These are phyloP conservation scores for Cadophora luteo-olivacea DNA, from an alignment of 2,329 filamentous ascomycete genomes.

Conservation along the genomic window DNA sequence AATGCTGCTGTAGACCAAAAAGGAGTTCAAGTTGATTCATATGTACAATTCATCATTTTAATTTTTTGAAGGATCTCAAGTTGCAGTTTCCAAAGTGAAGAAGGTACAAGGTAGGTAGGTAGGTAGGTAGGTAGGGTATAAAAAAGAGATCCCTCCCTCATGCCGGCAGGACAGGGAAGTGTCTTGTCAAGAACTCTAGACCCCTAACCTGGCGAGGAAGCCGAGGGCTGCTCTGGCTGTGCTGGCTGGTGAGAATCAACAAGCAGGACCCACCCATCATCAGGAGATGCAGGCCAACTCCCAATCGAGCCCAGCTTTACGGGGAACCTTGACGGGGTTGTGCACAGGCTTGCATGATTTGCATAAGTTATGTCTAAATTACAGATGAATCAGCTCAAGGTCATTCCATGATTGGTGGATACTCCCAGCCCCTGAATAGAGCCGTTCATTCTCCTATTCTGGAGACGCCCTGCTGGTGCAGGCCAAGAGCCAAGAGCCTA, in stretches of 20 bases:
- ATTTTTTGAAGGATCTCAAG: conserved; percentile 2
- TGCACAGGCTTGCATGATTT: conserved; percentile 22
- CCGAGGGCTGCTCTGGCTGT: not conserved
- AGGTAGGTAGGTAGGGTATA: not conserved
- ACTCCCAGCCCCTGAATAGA: conserved; percentile 9
- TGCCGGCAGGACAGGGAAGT: conserved; percentile 7
- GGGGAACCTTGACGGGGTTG: conserved; percentile 26
- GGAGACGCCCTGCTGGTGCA: conserved; percentile 4
- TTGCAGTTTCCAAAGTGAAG: conserved; percentile 11
- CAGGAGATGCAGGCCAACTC: not conserved
- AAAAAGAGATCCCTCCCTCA: not conserved
- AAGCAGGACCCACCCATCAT: not conserved
- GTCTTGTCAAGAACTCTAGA: not conserved
- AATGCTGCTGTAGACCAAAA: conserved; percentile 17
- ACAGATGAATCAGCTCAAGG: conserved; percentile 17
- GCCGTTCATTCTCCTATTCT: conserved; percentile 17
- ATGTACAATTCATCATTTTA: conserved; percentile 11
- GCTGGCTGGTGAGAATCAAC: not conserved
- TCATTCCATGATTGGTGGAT: conserved; percentile 6
- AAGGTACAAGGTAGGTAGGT: too few species aligned
- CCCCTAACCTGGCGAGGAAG: conserved; percentile 1
- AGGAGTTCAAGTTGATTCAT: not conserved
- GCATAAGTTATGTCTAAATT: conserved; percentile 26
- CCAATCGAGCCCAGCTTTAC: conserved; percentile 17
- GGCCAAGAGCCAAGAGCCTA: conserved; percentile 2